Percentiles rank a stretch among this genome's conserved stretches.
These are phyloP conservation scores for Misopates orontium DNA, from an alignment of 257 asterid species.

Conservation along the genomic window DNA sequence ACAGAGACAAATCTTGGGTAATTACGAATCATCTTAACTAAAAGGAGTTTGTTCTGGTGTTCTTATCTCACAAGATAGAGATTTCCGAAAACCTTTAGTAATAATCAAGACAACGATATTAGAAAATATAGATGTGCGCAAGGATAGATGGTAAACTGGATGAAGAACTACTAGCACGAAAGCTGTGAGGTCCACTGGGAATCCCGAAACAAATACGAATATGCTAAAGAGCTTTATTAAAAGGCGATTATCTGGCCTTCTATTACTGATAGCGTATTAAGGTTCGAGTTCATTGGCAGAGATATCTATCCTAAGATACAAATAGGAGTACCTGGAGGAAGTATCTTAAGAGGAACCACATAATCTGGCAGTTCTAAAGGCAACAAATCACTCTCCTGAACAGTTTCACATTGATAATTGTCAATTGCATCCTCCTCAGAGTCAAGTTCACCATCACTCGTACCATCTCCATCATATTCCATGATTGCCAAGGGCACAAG, in stretches of 20 bases:
- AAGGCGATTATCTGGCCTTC: no score
- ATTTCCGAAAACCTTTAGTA: neutral
- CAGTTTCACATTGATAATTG: slow-evolving; percentile 7
- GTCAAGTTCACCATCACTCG: slow-evolving; percentile 10
- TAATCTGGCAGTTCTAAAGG: slow-evolving; percentile 8
- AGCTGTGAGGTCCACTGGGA: no score
- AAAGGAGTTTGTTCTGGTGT: neutral
- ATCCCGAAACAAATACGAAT: no score
- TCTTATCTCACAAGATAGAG: neutral
- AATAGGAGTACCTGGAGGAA: slow-evolving; percentile 30
- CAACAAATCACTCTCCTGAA: slow-evolving; percentile 15
- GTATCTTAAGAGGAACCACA: slow-evolving; percentile 28
- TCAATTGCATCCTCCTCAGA: slow-evolving; percentile 17
- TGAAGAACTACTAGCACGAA: no score
- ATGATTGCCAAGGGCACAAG: slow-evolving; percentile 7
- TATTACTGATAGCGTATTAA: no score
- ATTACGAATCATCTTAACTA: neutral
- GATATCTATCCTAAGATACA: no score
- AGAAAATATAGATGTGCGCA: no score
- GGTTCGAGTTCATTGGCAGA: no score
- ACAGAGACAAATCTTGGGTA: neutral
- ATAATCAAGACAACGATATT: neutral
- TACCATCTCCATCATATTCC: slow-evolving; percentile 11
- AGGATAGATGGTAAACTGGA: no score
- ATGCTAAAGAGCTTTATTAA: no score